phyloP scores from a whole-genome alignment of 1,139 yeast species.

The Candida sp. region DNA sequence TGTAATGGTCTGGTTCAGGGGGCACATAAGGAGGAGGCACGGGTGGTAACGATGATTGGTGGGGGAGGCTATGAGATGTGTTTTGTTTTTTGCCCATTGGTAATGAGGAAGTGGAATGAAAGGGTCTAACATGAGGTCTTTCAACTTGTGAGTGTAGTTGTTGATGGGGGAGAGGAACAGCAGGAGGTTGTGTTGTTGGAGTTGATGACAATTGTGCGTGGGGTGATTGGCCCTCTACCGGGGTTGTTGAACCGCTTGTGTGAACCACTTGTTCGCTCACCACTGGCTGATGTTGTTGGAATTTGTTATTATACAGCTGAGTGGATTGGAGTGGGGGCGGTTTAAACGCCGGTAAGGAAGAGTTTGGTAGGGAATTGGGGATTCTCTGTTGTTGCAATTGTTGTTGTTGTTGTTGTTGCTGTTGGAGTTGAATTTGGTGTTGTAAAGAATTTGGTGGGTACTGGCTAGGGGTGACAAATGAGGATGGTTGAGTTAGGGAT shows the following conservation, averaged over 20 bases:
- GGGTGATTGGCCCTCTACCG: conserved; percentile 3
- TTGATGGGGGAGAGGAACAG: background rate
- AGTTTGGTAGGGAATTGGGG: conserved; percentile 16
- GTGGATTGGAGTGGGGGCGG: conserved; percentile 4
- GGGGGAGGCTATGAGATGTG: background rate
- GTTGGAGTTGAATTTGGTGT: conserved; percentile 9
- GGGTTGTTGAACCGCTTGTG: conserved; percentile 11
- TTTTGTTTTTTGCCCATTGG: conserved; percentile 3
- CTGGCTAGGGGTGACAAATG: conserved; percentile 18
- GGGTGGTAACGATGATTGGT: conserved; percentile 6
- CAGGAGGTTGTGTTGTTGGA: background rate
- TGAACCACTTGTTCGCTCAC: conserved; percentile 8
- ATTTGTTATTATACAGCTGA: conserved; percentile 2
- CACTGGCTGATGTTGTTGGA: conserved; percentile 9
- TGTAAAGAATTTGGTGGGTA: background rate
- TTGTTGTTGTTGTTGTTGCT: conserved; percentile 10
- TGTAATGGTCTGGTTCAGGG: conserved; percentile 47
- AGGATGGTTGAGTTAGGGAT: conserved; percentile 6
- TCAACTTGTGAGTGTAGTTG: background rate
- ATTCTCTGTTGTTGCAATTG: conserved; percentile 11
- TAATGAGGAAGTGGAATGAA: conserved; percentile 3
- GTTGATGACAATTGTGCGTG: conserved; percentile 1
- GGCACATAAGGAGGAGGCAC: conserved; percentile 12
- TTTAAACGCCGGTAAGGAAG: conserved; percentile 1
- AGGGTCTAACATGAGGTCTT: conserved; percentile 3